These are phyloP conservation scores for Astrocystis sublimbata DNA, from an alignment of 495 filamentous ascomycete genomes.

Conservation along the genomic window DNA sequence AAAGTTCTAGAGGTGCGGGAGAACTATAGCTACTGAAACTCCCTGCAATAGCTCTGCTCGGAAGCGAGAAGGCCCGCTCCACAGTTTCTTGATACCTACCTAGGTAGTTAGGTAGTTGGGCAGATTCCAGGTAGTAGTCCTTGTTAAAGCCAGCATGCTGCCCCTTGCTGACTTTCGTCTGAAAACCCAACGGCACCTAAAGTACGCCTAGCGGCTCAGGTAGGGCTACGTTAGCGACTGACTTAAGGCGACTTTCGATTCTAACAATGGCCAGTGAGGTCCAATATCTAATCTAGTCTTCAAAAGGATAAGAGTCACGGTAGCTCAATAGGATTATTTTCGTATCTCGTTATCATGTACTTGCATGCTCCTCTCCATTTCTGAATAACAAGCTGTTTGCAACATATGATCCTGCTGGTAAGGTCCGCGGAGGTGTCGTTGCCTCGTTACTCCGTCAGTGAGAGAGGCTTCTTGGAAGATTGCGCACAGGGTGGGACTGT, in stretches of 20 bases:
- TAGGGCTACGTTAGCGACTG: neutral
- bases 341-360: neutral
- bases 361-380: neutral
- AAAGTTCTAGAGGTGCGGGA: neutral
- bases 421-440: neutral
- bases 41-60: neutral
- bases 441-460: neutral
- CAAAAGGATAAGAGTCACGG: neutral
- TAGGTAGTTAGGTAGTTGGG: too few relatives aligned
- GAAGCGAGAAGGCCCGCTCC: neutral
- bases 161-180: neutral
- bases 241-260: neutral
- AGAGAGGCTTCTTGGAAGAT: neutral
- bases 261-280: neutral
- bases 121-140: neutral
- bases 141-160: neutral
- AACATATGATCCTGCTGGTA: neutral
- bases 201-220: neutral
- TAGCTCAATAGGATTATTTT: neutral
- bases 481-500: too few relatives aligned
- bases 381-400: neutral
- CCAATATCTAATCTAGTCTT: neutral
- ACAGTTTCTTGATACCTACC: neutral
- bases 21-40: neutral
- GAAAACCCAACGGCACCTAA: neutral